phyloP scores from a whole-genome alignment of 768 basidiomycete species.

The Boletus subparvulus region DNA sequence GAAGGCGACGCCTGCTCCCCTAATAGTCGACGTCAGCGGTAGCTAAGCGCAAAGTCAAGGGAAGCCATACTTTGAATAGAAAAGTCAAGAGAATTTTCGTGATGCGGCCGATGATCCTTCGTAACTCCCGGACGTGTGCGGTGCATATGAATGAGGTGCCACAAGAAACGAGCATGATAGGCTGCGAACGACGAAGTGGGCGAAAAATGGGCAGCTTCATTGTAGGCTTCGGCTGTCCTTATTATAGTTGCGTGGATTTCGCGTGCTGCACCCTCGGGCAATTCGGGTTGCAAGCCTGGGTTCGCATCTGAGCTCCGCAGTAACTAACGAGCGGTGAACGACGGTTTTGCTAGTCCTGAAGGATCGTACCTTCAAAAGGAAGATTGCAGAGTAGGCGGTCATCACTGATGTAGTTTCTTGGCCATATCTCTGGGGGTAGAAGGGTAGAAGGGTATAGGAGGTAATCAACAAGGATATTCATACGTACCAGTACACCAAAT shows the following conservation, averaged over 20 bases:
- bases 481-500: constrained; percentile 69
- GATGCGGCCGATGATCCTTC: constrained; percentile 38
- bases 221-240: constrained; percentile 75
- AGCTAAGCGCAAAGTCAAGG: neutral
- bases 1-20: constrained; percentile 22
- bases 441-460: neutral
- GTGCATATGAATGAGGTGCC: constrained; percentile 63
- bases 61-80: constrained; percentile 49
- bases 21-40: constrained; percentile 13
- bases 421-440: constrained; percentile 61
- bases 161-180: constrained; percentile 78
- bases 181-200: constrained; percentile 65
- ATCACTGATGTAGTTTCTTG: constrained; percentile 84
- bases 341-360: neutral
- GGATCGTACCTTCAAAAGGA: constrained; percentile 63
- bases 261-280: constrained; percentile 58
- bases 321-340: constrained; percentile 45
- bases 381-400: constrained; percentile 84
- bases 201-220: constrained; percentile 63
- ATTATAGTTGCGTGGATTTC: constrained; percentile 67
- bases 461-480: constrained; percentile 33
- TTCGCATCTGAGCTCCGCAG: constrained; percentile 62
- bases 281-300: constrained; percentile 55
- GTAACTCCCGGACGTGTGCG: constrained; percentile 46
- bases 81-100: constrained; percentile 52